Percentiles rank a stretch among this genome's conserved stretches.
Evolutionary conservation across 2,329 filamentous ascomycete genomes (phyloP).

Genomic region (Alternaria metachromatica): DNA sequence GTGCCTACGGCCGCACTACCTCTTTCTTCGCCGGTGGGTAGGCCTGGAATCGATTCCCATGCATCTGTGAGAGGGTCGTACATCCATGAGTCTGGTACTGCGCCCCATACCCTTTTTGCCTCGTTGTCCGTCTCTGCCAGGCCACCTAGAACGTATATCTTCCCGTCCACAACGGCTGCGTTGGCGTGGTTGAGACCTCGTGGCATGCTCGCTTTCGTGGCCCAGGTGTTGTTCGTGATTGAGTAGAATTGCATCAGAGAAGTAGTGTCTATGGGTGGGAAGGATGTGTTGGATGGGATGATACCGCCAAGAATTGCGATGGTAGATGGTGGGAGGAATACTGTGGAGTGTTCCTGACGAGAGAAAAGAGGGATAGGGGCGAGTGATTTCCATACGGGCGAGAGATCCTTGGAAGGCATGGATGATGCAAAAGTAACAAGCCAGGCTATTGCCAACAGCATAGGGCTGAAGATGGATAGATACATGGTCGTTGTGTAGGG

Average conservation of each 20-base stretch:
- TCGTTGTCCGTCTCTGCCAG: conserved; percentile 13
- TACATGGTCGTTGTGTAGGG: neutral
- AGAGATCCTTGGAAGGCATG: neutral
- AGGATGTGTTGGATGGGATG: conserved; percentile 9
- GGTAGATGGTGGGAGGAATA: conserved; percentile 26
- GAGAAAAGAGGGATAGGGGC: conserved; percentile 19
- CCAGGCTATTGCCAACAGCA: neutral
- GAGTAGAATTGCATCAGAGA: conserved; percentile 30
- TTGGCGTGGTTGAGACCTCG: conserved; percentile 35
- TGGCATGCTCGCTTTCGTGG: conserved; percentile 19
- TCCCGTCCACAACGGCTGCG: conserved; percentile 23
- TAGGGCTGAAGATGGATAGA: neutral
- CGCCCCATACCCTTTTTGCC: conserved; percentile 14
- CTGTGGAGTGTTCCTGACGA: conserved; percentile 35
- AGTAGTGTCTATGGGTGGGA: conserved; percentile 17
- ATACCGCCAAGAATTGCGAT: conserved; percentile 34
- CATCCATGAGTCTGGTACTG: conserved; percentile 16
- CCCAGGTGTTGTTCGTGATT: conserved; percentile 27
- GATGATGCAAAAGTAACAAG: neutral
- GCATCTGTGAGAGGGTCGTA: conserved; percentile 20
- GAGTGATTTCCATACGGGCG: conserved; percentile 20
- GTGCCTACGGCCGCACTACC: conserved; percentile 33
- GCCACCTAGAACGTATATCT: conserved; percentile 35
- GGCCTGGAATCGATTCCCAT: conserved; percentile 12
- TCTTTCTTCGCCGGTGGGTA: conserved; percentile 14